Evolutionary conservation across 2,329 filamentous ascomycete genomes (phyloP), one percentile per base, ranked within the genome.

Genomic region (Lasiodiplodia sp.): DNA sequence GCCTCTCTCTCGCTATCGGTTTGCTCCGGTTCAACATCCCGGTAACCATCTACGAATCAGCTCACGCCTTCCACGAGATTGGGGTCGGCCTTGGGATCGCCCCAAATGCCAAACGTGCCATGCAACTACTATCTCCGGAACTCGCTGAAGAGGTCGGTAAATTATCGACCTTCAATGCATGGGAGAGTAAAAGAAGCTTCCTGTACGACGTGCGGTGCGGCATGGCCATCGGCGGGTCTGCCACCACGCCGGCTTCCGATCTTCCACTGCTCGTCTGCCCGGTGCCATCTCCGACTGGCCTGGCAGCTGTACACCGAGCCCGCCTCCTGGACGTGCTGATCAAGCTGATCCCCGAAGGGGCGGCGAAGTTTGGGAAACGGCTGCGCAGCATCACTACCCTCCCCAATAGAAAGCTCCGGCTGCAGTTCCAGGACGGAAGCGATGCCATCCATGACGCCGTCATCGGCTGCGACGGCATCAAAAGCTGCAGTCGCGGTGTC

Each of bases 381-480:
- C 57, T 78, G 0, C 40, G 72, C 3, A 69, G 77, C 58, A 49
- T 79, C 2, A 71, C 70, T 6, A 69, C 76, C 44, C 71, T 72
- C 2, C 64, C 72, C 0, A 73, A 77, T 52, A 73, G 69, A 5
- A 78, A 75, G 2, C 75, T 78, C 0, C 62, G 74, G 0, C 56
- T 83, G 37, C 73, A 75, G 8, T 83, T 87, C 67, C 71, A 75
- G 2, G 85, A 87, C 73, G 83, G 83, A 0, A 80, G 77, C 0
- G 77, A 72, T 0, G 83, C 79, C 1, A 72, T 79, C 31, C 83
- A 84, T 37, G 80, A 80, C 69, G 80, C 82, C 1, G 84, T 88
- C 0, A 81, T 91, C 68, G 88, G 87, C 4, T 89, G 87, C 73
- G 89, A 91, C 76, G 89, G 89, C 0, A 88, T 91, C 73, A 88